Percentiles rank a stretch among this genome's conserved stretches.
phyloP scores from a whole-genome alignment of 352 stramenopile species.

The Globisporangium recalcitrans region DNA sequence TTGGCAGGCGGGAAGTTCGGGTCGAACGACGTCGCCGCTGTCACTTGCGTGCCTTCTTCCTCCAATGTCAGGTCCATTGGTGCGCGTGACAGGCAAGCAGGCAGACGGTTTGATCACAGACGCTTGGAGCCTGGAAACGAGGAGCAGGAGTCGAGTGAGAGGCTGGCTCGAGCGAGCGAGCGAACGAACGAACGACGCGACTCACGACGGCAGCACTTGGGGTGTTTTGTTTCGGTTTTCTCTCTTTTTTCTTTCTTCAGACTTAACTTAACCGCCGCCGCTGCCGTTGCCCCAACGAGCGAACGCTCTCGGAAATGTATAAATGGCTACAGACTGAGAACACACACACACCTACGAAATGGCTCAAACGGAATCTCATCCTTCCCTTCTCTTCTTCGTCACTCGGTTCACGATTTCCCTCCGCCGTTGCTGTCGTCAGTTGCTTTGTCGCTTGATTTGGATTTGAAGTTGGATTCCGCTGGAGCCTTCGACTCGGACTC shows the following conservation, averaged over 20 bases:
- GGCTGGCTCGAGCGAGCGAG: background rate
- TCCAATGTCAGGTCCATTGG: constrained; percentile 78
- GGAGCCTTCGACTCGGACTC: constrained; percentile 1
- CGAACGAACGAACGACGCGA: constrained; percentile 13
- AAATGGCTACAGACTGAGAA: constrained; percentile 1
- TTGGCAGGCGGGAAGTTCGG: constrained; percentile 61
- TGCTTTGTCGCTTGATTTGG: background rate
- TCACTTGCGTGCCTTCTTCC: constrained; percentile 78
- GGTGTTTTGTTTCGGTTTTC: background rate
- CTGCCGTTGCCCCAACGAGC: too few relatives aligned
- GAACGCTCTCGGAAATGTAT: background rate
- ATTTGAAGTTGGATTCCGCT: background rate
- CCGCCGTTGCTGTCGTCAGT: background rate
- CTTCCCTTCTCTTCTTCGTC: background rate
- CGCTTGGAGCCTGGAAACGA: background rate
- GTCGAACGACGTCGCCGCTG: constrained; percentile 73
- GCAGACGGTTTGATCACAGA: background rate
- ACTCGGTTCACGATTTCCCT: background rate
- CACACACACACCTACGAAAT: constrained; percentile 6
- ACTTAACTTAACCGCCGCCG: constrained; percentile 11
- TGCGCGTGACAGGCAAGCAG: background rate
- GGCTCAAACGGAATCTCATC: background rate
- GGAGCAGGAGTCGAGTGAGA: background rate
- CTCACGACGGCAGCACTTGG: background rate
- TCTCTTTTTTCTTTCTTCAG: constrained; percentile 10